Conservation (phyloP, 2,329 filamentous ascomycete species). For the Furcasterigmium sp. region DNA sequence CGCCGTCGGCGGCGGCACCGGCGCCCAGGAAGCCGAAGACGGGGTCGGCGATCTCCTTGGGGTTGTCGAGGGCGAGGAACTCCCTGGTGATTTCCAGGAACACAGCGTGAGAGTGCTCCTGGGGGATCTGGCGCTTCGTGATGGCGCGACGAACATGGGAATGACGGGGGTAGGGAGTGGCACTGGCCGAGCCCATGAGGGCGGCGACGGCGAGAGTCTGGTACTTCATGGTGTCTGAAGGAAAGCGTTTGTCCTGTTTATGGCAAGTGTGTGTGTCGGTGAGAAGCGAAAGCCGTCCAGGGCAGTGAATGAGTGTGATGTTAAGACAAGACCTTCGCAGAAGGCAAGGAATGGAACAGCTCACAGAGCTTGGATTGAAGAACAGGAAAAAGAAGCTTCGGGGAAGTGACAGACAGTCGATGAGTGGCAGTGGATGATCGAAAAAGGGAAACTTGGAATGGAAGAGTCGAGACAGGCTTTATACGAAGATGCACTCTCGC, state of each 20-base stretch:
- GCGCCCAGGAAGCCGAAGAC: slow-evolving; percentile 47
- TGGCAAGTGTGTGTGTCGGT: not conserved
- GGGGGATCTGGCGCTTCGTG: slow-evolving; percentile 36
- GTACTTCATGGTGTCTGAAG: slow-evolving; percentile 12
- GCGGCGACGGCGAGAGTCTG: slow-evolving; percentile 8
- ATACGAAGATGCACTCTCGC: not conserved
- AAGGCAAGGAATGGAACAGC: slow-evolving; percentile 15
- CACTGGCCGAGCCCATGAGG: slow-evolving; percentile 6
- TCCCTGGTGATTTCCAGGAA: slow-evolving; percentile 34
- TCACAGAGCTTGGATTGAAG: slow-evolving; percentile 11
- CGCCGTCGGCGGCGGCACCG: slow-evolving; percentile 36
- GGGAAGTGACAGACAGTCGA: not conserved
- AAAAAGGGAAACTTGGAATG: not conserved
- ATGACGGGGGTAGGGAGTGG: slow-evolving; percentile 5
- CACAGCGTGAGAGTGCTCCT: slow-evolving; percentile 46
- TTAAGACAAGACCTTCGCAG: not conserved
- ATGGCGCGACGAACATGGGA: slow-evolving; percentile 4
- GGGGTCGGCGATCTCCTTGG: slow-evolving; percentile 39
- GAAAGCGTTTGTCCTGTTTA: not conserved
- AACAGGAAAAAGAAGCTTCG: slow-evolving; percentile 6
- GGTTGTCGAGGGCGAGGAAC: slow-evolving; percentile 40
- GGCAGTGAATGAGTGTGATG: slow-evolving; percentile 1
- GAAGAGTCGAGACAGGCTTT: not conserved
- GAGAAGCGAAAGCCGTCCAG: not conserved
- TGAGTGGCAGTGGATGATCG: not conserved